phyloP scores from a whole-genome alignment of 768 basidiomycete genomes.

The Amanita rimosa region DNA sequence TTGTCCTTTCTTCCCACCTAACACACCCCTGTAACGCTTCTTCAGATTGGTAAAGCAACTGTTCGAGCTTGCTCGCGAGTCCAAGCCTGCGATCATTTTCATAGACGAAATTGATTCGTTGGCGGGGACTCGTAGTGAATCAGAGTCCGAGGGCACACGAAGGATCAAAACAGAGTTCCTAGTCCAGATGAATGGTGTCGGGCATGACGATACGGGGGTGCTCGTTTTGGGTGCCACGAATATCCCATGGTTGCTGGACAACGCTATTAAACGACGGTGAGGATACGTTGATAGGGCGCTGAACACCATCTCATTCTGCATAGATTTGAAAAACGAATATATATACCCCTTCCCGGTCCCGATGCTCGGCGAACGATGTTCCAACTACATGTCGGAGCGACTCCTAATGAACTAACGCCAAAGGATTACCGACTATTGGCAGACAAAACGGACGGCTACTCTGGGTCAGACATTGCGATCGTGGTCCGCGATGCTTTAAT shows the following conservation, averaged over 20 bases:
- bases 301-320: neutral
- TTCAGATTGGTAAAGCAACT: conserved; percentile 87
- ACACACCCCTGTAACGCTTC: neutral
- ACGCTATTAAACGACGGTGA: conserved; percentile 91
- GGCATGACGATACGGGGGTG: conserved; percentile 94
- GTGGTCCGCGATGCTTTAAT: conserved; percentile 94
- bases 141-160: conserved; percentile 95
- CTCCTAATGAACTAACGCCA: conserved; percentile 71
- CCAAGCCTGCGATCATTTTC: conserved; percentile 97
- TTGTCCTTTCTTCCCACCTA: conserved; percentile 4
- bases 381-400: conserved; percentile 88
- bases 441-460: conserved; percentile 85
- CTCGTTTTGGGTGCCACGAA: conserved; percentile 96
- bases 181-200: conserved; percentile 99
- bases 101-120: conserved; percentile 98
- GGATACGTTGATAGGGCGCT: conserved; percentile 10
- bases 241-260: conserved; percentile 96
- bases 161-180: conserved; percentile 96
- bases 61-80: conserved; percentile 92
- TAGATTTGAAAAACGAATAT: conserved; percentile 96
- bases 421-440: conserved; percentile 79
- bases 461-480: conserved; percentile 91
- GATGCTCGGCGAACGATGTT: conserved; percentile 95
- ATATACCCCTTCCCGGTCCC: conserved; percentile 91
- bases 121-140: conserved; percentile 88